These are phyloP conservation scores for Heliosperma pusillum DNA, from an alignment of 148 eudicot genomes.

Conservation along the genomic window DNA sequence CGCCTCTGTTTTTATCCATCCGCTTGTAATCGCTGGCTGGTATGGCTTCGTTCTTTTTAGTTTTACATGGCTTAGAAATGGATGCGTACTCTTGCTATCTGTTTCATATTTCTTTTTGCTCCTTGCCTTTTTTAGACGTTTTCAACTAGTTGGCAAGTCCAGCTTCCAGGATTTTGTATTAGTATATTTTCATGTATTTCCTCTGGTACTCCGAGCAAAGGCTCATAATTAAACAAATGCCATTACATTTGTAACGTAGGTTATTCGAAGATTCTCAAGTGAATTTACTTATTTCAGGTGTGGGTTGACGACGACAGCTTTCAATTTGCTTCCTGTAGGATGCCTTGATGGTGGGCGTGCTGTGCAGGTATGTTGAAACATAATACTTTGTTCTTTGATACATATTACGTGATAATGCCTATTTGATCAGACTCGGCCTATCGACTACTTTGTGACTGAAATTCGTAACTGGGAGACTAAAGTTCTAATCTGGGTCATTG, in stretches of 20 bases:
- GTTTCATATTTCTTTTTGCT: background rate
- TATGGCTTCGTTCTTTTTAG: slow-evolving; percentile 26
- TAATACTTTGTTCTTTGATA: background rate
- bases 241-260: background rate
- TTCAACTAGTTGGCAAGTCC: background rate
- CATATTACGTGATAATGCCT: background rate
- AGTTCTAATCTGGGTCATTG: too few species aligned
- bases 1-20: slow-evolving; percentile 76
- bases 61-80: background rate
- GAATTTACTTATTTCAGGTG: slow-evolving; percentile 56
- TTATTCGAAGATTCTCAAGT: background rate
- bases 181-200: background rate
- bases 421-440: background rate
- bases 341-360: slow-evolving; percentile 99
- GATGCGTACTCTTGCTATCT: background rate
- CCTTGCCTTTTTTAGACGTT: background rate
- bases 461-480: too few species aligned
- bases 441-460: too few species aligned
- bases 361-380: slow-evolving; percentile 58
- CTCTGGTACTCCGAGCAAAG: background rate
- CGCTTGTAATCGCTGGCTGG: slow-evolving; percentile 99
- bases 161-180: background rate
- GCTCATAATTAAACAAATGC: background rate
- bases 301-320: slow-evolving; percentile 95
- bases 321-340: slow-evolving; percentile 96